These are phyloP conservation scores for Plantago rigida DNA, from an alignment of 305 asterid species.

Conservation along the genomic window DNA sequence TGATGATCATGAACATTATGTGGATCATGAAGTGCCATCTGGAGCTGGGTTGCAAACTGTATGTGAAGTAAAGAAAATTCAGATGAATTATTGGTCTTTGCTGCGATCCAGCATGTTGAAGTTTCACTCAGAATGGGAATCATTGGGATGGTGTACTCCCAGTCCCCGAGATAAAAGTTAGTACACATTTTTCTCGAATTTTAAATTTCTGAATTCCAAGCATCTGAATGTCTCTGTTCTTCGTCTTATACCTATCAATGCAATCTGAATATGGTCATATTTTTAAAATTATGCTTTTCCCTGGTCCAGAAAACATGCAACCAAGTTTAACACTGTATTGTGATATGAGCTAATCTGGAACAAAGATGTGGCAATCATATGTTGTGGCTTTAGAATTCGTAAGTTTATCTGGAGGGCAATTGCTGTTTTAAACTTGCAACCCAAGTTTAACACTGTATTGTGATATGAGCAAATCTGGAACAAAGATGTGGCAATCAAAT, in stretches of 20 bases:
- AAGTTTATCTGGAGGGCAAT: too few relatives aligned
- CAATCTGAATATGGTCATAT: not conserved
- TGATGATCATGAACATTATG: conserved; percentile 42
- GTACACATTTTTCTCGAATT: conserved; percentile 31
- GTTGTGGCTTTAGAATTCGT: too few relatives aligned
- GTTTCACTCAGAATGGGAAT: conserved; percentile 46
- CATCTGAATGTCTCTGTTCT: not conserved
- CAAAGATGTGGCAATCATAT: too few relatives aligned
- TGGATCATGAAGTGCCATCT: conserved; percentile 49
- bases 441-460: too few relatives aligned
- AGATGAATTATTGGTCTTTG: conserved; percentile 66
- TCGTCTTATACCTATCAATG: not conserved
- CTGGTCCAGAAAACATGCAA: not conserved
- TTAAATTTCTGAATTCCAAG: not conserved
- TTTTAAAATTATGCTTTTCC: not conserved
- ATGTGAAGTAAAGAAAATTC: conserved; percentile 63
- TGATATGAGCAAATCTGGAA: too few relatives aligned
- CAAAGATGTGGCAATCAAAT: too few relatives aligned
- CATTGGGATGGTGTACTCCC: conserved; percentile 33
- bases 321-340: too few relatives aligned
- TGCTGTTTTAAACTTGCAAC: not conserved
- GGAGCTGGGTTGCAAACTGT: conserved; percentile 63
- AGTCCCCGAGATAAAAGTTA: conserved; percentile 50
- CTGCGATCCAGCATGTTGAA: conserved; percentile 39
- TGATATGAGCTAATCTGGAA: too few relatives aligned